Percentiles rank a stretch among this genome's conserved stretches.
phyloP scores from a whole-genome alignment of 768 basidiomycete genomes.

The Gloeostereum incarnatum region DNA sequence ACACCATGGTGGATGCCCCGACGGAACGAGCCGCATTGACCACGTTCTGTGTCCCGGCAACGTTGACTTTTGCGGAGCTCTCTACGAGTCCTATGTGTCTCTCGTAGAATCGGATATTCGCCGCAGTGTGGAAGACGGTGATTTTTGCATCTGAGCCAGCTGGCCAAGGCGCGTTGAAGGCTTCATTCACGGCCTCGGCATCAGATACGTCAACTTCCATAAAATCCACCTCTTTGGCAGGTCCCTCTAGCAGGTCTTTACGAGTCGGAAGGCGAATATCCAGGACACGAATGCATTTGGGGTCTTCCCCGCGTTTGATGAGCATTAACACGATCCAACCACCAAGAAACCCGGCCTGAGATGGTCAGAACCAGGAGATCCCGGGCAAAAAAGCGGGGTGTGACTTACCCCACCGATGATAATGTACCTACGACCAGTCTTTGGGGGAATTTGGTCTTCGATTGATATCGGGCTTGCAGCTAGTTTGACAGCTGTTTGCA shows the following conservation, averaged over 20 bases:
- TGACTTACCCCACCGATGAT: constrained; percentile 62
- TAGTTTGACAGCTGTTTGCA: constrained; percentile 25
- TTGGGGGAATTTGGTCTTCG: constrained; percentile 45
- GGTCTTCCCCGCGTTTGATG: constrained; percentile 62
- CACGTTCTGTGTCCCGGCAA: constrained; percentile 59
- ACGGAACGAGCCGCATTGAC: constrained; percentile 43
- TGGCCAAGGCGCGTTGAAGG: constrained; percentile 59
- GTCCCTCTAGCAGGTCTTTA: constrained; percentile 42
- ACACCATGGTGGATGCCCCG: constrained; percentile 52
- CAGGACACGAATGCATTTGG: constrained; percentile 51
- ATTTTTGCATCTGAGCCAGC: constrained; percentile 21
- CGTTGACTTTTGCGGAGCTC: constrained; percentile 54
- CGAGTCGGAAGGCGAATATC: constrained; percentile 59
- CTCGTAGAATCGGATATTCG: constrained; percentile 74
- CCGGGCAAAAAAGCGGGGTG: background rate
- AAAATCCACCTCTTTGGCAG: constrained; percentile 45
- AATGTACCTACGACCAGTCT: constrained; percentile 68
- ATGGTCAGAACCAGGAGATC: background rate
- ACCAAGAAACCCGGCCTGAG: constrained; percentile 64
- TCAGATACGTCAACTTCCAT: constrained; percentile 52
- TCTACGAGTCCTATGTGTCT: constrained; percentile 39
- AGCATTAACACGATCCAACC: constrained; percentile 71
- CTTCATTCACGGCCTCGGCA: constrained; percentile 38
- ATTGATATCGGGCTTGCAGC: constrained; percentile 20
- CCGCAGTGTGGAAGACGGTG: constrained; percentile 71